phyloP scores from a whole-genome alignment of 805 yeast species.

The Clavispora santaluciae region DNA sequence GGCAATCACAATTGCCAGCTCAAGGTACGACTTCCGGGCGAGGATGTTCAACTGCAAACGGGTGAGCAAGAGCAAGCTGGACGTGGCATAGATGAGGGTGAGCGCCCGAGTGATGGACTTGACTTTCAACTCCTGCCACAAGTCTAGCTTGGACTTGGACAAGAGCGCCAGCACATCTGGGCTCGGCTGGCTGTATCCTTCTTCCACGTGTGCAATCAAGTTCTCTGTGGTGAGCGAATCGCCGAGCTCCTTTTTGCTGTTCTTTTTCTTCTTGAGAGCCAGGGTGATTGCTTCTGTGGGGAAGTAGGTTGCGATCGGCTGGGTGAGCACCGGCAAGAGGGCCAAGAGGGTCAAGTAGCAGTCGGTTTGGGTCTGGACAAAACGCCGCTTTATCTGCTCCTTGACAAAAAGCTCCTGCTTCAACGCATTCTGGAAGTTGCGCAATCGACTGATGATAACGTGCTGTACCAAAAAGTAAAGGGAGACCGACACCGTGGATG shows the following conservation, averaged over 20 bases:
- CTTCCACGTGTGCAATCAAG: conserved; percentile 30
- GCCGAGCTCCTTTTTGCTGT: conserved; percentile 25
- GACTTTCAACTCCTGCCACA: conserved; percentile 81
- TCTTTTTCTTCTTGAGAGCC: conserved; percentile 60
- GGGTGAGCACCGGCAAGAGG: conserved; percentile 68
- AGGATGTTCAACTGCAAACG: conserved; percentile 82
- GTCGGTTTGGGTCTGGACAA: conserved; percentile 88
- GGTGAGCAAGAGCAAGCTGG: conserved; percentile 70
- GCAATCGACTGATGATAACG: conserved; percentile 33
- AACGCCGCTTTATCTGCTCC: conserved; percentile 66
- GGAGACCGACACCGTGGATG: conserved; percentile 32
- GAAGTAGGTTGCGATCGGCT: conserved; percentile 54
- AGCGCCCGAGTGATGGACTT: conserved; percentile 70
- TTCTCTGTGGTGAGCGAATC: conserved; percentile 43
- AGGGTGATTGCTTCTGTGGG: conserved; percentile 72
- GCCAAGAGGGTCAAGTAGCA: conserved; percentile 81
- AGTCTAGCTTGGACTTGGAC: conserved; percentile 38
- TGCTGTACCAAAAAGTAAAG: conserved; percentile 34
- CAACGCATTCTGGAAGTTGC: conserved; percentile 36
- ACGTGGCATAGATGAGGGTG: conserved; percentile 62
- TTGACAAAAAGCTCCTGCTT: conserved; percentile 38
- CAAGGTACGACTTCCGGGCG: conserved; percentile 81
- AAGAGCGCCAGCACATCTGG: conserved; percentile 17
- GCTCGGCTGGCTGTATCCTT: conserved; percentile 17
- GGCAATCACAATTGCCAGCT: conserved; percentile 70